Percentiles rank a stretch among this genome's conserved stretches.
Evolutionary conservation across 2,329 filamentous ascomycete genomes (phyloP).

Genomic region (Zopfia rhizophila): DNA sequence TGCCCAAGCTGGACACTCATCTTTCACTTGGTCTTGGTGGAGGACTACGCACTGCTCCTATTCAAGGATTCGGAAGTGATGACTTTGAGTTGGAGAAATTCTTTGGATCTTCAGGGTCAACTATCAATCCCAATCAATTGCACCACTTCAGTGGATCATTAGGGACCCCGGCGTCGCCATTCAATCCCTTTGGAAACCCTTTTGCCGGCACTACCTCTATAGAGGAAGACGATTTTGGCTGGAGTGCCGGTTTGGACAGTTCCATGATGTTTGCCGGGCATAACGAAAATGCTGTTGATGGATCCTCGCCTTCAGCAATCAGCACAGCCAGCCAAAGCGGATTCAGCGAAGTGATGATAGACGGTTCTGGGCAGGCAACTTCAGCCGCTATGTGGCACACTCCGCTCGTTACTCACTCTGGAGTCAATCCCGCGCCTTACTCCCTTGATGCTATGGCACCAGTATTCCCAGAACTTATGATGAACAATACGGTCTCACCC

Average conservation of each 20-base stretch:
- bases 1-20: slow-evolving; percentile 86
- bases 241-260: slow-evolving; percentile 84
- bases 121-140: slow-evolving; percentile 74
- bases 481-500: slow-evolving; percentile 72
- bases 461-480: slow-evolving; percentile 78
- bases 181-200: slow-evolving; percentile 55
- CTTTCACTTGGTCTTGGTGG: slow-evolving; percentile 74
- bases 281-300: slow-evolving; percentile 86
- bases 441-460: slow-evolving; percentile 78
- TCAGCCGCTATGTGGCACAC: slow-evolving; percentile 53
- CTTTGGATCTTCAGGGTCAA: slow-evolving; percentile 70
- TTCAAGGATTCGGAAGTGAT: slow-evolving; percentile 66
- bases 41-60: slow-evolving; percentile 79
- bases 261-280: slow-evolving; percentile 63
- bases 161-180: slow-evolving; percentile 65
- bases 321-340: slow-evolving; percentile 93
- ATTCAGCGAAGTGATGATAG: slow-evolving; percentile 90
- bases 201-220: slow-evolving; percentile 70
- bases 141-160: slow-evolving; percentile 88
- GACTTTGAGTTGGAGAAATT: slow-evolving; percentile 75
- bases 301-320: slow-evolving; percentile 94
- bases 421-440: slow-evolving; percentile 74
- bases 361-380: slow-evolving; percentile 66
- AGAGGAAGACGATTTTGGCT: slow-evolving; percentile 83
- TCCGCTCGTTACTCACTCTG: slow-evolving; percentile 71